Evolutionary conservation across 108 stramenopile species (phyloP).

Genomic region (Pseudonitzschia pungens): DNA sequence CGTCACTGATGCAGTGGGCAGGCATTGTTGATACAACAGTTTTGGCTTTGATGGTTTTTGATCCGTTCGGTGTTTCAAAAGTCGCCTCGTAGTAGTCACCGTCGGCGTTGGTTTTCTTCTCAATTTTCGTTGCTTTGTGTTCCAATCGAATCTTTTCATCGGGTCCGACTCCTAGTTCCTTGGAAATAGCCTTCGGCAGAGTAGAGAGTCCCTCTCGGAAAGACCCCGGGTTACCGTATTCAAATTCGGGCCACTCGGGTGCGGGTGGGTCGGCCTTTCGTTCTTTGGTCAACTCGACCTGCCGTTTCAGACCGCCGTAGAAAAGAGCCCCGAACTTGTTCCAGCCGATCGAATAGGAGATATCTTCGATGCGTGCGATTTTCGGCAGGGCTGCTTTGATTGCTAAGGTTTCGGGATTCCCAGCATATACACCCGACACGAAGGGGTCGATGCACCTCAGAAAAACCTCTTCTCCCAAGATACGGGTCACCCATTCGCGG

Average conservation of each 20-base stretch:
- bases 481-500: constrained; percentile 90
- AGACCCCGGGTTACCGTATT: constrained; percentile 87
- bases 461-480: constrained; percentile 91
- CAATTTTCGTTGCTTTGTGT: constrained; percentile 63
- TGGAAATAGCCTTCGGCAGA: constrained; percentile 77
- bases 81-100: constrained; percentile 60
- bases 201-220: constrained; percentile 82
- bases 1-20: constrained; percentile 65
- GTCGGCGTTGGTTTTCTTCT: constrained; percentile 39
- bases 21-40: constrained; percentile 83
- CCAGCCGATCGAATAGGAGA: constrained; percentile 75
- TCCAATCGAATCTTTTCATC: constrained; percentile 61
- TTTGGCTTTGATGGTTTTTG: constrained; percentile 50
- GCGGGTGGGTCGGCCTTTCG: constrained; percentile 76
- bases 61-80: constrained; percentile 75
- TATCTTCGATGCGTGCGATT: constrained; percentile 77
- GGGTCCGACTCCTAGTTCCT: constrained; percentile 55
- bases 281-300: constrained; percentile 77
- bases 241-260: constrained; percentile 76
- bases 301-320: constrained; percentile 78
- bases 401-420: constrained; percentile 88
- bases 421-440: constrained; percentile 96
- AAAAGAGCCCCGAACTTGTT: constrained; percentile 84
- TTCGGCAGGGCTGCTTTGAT: constrained; percentile 93
- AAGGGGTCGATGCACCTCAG: constrained; percentile 93